A percentile compares a stretch with the other conserved stretches of the same genome.
These are phyloP conservation scores for Hygrocybe punicea DNA, from an alignment of 768 basidiomycete species.

Conservation along the genomic window DNA sequence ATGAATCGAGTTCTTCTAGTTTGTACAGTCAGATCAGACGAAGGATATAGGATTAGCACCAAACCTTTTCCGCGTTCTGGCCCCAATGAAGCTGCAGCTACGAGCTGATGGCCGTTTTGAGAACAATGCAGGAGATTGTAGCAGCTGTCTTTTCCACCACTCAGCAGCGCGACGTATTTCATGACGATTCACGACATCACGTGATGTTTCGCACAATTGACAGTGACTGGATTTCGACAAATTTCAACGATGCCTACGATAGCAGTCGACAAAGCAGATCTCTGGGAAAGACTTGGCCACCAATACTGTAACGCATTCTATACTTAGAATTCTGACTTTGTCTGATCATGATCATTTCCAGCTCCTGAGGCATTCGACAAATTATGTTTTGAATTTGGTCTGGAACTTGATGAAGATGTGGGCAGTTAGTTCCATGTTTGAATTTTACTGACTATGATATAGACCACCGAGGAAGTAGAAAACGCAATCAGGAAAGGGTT, in stretches of 20 bases:
- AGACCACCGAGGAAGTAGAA: constrained; percentile 90
- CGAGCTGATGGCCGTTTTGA: constrained; percentile 79
- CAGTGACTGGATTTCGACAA: too few species aligned
- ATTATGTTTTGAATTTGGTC: constrained; percentile 94
- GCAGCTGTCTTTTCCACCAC: constrained; percentile 97
- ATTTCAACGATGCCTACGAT: constrained; percentile 81
- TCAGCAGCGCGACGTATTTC: constrained; percentile 93
- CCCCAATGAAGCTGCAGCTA: constrained; percentile 84
- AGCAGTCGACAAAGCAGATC: constrained; percentile 91
- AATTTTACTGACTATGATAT: neutral
- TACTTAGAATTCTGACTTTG: neutral
- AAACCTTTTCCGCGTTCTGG: constrained; percentile 84
- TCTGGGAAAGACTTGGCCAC: constrained; percentile 81
- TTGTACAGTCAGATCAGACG: constrained; percentile 21
- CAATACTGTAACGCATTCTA: constrained; percentile 61
- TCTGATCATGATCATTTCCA: constrained; percentile 35
- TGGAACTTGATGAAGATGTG: constrained; percentile 98
- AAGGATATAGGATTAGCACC: constrained; percentile 24
- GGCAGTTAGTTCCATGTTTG: constrained; percentile 25
- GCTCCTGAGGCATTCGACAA: constrained; percentile 93
- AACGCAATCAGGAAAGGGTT: constrained; percentile 78
- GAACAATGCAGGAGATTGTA: constrained; percentile 90
- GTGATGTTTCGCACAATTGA: too few species aligned
- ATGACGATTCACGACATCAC: too few species aligned
- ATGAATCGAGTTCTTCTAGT: constrained; percentile 97